Percentiles rank a stretch among this genome's conserved stretches.
These are phyloP conservation scores for Botrytis fragariae DNA, from an alignment of 2,329 filamentous ascomycete species.

Conservation along the genomic window DNA sequence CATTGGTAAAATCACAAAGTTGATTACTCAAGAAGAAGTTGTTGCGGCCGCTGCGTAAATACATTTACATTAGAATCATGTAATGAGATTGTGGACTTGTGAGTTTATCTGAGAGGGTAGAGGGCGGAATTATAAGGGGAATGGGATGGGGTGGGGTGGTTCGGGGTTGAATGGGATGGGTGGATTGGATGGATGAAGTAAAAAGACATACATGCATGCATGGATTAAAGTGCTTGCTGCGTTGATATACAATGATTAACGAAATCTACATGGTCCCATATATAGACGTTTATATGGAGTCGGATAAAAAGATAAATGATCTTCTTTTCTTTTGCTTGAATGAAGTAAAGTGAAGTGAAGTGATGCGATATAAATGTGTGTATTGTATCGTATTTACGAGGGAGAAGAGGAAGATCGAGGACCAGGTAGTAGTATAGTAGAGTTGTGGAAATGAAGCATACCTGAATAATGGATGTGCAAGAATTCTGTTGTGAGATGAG, in stretches of 20 bases:
- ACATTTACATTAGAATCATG: background rate
- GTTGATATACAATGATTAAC: slow-evolving; percentile 5
- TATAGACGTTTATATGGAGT: background rate
- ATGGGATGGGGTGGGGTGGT: background rate
- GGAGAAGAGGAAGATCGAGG: background rate
- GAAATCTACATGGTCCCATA: background rate
- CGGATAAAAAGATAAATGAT: background rate
- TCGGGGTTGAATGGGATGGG: background rate
- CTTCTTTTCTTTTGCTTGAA: background rate
- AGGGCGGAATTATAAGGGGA: too few species aligned
- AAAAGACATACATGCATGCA: slow-evolving; percentile 2
- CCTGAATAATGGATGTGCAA: too few species aligned
- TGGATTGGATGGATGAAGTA: background rate
- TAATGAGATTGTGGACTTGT: background rate
- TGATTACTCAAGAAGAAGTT: slow-evolving; percentile 51
- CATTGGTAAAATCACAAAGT: slow-evolving; percentile 97
- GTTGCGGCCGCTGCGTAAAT: slow-evolving; percentile 20
- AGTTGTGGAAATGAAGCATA: too few species aligned
- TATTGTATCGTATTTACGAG: background rate
- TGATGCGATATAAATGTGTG: background rate
- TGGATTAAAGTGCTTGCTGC: background rate
- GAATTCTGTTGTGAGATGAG: too few species aligned
- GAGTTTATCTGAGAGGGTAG: background rate
- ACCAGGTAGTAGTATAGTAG: background rate
- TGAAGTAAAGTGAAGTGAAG: background rate